A percentile compares a stretch with the other conserved stretches of the same genome.
Evolutionary conservation across 345 rosid species (phyloP).

Genomic region (Syzygium aromaticum): DNA sequence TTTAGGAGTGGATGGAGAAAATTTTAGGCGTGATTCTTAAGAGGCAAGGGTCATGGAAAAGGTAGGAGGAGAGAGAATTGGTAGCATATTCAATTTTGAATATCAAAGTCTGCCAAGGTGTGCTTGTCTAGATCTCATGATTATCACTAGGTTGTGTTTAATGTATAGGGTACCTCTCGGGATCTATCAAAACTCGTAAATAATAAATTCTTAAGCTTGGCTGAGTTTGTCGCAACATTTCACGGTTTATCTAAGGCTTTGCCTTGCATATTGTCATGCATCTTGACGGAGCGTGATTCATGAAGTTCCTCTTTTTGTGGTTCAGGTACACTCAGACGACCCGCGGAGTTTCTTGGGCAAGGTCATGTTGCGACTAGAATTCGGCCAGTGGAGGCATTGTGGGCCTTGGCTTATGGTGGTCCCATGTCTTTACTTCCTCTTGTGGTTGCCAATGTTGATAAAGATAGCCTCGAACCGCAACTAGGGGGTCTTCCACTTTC

Average conservation of each 20-base stretch:
- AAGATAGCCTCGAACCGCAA: conserved; percentile 69
- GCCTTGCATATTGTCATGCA: not conserved
- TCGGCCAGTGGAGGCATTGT: conserved; percentile 81
- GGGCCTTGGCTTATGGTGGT: conserved; percentile 97
- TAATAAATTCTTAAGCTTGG: not conserved
- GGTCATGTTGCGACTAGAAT: conserved; percentile 86
- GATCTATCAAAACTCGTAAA: not conserved
- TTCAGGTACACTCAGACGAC: conserved; percentile 74
- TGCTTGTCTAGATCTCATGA: not conserved
- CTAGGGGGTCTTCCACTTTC: conserved; percentile 49
- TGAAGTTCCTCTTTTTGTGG: not conserved
- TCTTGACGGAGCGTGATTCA: not conserved
- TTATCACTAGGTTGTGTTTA: not conserved
- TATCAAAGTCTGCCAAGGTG: not conserved
- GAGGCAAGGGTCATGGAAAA: not conserved
- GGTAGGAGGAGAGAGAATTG: not conserved
- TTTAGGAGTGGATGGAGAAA: not conserved
- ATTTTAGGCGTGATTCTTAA: not conserved
- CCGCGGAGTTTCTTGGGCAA: conserved; percentile 99
- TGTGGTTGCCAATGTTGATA: conserved; percentile 58
- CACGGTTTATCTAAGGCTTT: not conserved
- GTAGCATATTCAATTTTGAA: not conserved
- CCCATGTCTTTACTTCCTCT: conserved; percentile 95
- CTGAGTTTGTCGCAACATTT: not conserved
- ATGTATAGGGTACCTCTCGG: not conserved